Base-by-base conservation (phyloP, 768 basidiomycete genomes). In the Lactarius vividus region DNA sequence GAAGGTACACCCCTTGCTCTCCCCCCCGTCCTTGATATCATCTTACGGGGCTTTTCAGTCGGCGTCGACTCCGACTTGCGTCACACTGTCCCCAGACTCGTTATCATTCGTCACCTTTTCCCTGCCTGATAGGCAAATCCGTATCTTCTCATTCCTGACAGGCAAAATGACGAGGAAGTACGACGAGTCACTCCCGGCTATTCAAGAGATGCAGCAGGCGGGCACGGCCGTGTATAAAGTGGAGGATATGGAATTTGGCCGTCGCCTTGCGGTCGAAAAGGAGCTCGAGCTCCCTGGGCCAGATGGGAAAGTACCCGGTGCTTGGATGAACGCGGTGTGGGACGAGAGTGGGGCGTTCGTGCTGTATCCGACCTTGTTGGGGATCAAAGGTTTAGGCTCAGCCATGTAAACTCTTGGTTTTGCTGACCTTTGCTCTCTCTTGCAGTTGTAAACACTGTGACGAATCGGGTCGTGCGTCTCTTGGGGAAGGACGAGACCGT, bases 171-270 rank as follows among this genome's bases (percentile, higher is more conserved):
- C 86, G 18, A 88, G 96, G 23, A 93, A 92, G 74, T 99, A 98
- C 74, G 97, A 99, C 68, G 97, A 99, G 76, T 94, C 92, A 0
- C 82, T 98, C 7, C 79, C 84, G 33, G 96, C 97, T 0, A 91
- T 96, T 44, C 93, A 96, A 74, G 96, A 98, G 76, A 98, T 99
- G 95, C 97, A 99, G 75, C 97, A 98, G 75, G 96, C 95, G 1
- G 96, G 95, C 1, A 97, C 97, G 4, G 90, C 92, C 0, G 84
- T 93, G 23, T 92, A 90, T 77, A 89, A 86, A 71, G 87, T 98
- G 20, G 97, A 99, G 61, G 95, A 98, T 77, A 99, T 99, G 97
- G 97, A 99, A 75, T 98, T 99, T 73, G 95, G 96, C n/a, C 82
- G 96, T 63, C 84, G 96, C n/a, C 79, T 98, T 68, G 96, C 96